Evolutionary conservation across 208 protist species (phyloP).

Genomic region (Trypanosoma congolense): DNA sequence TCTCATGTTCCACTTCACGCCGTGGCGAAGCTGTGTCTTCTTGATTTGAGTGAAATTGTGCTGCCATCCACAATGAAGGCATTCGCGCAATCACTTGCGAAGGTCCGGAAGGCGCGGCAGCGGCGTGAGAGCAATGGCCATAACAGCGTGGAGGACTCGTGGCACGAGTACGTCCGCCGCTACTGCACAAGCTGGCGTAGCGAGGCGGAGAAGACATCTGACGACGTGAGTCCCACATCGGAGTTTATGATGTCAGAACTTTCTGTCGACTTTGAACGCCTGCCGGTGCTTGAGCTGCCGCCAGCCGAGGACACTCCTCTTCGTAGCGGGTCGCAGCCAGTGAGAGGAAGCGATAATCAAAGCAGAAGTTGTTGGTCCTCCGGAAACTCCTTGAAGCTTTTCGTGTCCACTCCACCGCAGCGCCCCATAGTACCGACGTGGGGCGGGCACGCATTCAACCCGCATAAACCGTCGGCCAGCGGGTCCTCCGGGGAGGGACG

Average conservation of each 20-base stretch:
- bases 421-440: constrained; percentile 29
- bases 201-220: neutral
- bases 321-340: constrained; percentile 53
- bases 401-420: constrained; percentile 9
- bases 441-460: constrained; percentile 45
- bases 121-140: constrained; percentile 13
- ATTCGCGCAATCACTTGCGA: constrained; percentile 40
- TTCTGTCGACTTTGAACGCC: constrained; percentile 47
- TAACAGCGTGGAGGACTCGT: constrained; percentile 41
- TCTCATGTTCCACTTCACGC: constrained; percentile 75
- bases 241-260: constrained; percentile 28
- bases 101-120: constrained; percentile 36
- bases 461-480: constrained; percentile 5
- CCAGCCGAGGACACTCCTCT: constrained; percentile 30
- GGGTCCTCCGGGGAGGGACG: neutral
- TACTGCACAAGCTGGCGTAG: constrained; percentile 24
- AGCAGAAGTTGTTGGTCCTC: constrained; percentile 10
- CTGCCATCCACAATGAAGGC: constrained; percentile 45
- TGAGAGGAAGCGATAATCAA: constrained; percentile 30
- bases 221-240: neutral
- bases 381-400: constrained; percentile 9
- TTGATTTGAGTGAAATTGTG: constrained; percentile 60
- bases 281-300: constrained; percentile 50
- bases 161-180: constrained; percentile 59
- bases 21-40: constrained; percentile 66